Evolutionary conservation across 108 stramenopile genomes (phyloP).

Genomic region (Nitzschia sp.): DNA sequence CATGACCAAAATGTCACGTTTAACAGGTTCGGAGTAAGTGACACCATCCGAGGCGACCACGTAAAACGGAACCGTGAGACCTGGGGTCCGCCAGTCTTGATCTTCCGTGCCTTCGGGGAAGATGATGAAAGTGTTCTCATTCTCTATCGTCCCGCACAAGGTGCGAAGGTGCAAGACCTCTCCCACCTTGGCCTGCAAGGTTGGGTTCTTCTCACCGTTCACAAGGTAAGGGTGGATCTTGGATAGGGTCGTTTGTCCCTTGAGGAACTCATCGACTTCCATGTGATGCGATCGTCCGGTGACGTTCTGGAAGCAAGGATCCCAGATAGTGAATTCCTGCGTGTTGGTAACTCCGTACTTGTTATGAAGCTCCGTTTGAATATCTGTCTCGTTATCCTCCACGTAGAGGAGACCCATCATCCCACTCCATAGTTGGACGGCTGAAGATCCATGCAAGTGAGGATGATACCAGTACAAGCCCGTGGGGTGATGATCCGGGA

Average conservation of each 20-base stretch:
- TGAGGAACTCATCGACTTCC: constrained; percentile 49
- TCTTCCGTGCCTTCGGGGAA: constrained; percentile 36
- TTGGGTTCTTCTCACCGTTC: constrained; percentile 41
- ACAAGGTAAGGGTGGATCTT: constrained; percentile 53
- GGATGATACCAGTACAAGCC: constrained; percentile 63
- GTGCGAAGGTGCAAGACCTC: constrained; percentile 39
- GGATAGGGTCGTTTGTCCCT: constrained; percentile 45
- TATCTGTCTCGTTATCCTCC: constrained; percentile 24
- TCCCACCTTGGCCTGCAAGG: constrained; percentile 9
- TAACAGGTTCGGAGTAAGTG: constrained; percentile 17
- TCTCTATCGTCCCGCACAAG: constrained; percentile 43
- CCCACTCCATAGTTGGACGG: constrained; percentile 51
- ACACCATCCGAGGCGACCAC: constrained; percentile 46
- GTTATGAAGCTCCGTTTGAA: constrained; percentile 32
- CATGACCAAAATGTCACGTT: constrained; percentile 33
- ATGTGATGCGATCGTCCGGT: constrained; percentile 28
- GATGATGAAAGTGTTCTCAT: constrained; percentile 54
- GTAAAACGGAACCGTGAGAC: constrained; percentile 35
- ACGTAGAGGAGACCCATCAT: constrained; percentile 50
- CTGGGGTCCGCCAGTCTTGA: constrained; percentile 30
- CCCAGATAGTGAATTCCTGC: constrained; percentile 52
- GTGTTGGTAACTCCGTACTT: constrained; percentile 26
- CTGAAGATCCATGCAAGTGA: constrained; percentile 51
- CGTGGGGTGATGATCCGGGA: constrained; percentile 53
- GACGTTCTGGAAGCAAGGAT: constrained; percentile 40